These are phyloP conservation scores for Osmanthus fragrans DNA, from an alignment of 257 asterid genomes.

Conservation along the genomic window DNA sequence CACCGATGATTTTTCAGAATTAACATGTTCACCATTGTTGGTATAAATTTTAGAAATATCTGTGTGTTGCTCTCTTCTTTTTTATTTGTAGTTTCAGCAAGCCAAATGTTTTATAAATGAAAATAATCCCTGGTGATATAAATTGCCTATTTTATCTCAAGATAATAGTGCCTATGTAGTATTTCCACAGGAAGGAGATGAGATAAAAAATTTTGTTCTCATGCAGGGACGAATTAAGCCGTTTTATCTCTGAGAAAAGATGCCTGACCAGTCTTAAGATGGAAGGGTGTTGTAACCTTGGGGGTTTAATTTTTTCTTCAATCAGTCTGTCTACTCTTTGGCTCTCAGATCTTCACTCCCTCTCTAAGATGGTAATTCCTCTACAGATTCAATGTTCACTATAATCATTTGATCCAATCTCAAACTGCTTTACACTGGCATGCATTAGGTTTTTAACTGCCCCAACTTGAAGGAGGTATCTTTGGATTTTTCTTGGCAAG, in stretches of 20 bases:
- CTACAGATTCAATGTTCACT: not conserved
- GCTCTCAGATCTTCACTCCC: constrained; percentile 87
- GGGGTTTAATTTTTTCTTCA: constrained; percentile 68
- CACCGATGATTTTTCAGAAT: not conserved
- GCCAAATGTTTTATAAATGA: not conserved
- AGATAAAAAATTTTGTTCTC: constrained; percentile 7
- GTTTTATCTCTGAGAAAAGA: constrained; percentile 78
- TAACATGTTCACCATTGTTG: not conserved
- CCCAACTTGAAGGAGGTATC: constrained; percentile 87
- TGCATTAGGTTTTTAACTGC: constrained; percentile 69
- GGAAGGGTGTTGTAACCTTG: constrained; percentile 90
- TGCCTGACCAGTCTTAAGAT: constrained; percentile 81
- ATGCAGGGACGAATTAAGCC: constrained; percentile 86
- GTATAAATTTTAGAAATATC: not conserved
- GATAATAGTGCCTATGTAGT: not conserved
- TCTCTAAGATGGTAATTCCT: constrained; percentile 68
- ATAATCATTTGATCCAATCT: not conserved
- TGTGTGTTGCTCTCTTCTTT: not conserved
- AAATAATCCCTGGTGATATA: not conserved
- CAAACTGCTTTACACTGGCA: not conserved
- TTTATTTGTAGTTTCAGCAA: not conserved
- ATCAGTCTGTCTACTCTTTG: constrained; percentile 67
- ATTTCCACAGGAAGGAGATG: not conserved
- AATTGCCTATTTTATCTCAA: not conserved
- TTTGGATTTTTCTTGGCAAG: constrained; percentile 79